Evolutionary conservation across 129 eudicot genomes (phyloP).

Genomic region (Pseudognaphalium luteoalbum): DNA sequence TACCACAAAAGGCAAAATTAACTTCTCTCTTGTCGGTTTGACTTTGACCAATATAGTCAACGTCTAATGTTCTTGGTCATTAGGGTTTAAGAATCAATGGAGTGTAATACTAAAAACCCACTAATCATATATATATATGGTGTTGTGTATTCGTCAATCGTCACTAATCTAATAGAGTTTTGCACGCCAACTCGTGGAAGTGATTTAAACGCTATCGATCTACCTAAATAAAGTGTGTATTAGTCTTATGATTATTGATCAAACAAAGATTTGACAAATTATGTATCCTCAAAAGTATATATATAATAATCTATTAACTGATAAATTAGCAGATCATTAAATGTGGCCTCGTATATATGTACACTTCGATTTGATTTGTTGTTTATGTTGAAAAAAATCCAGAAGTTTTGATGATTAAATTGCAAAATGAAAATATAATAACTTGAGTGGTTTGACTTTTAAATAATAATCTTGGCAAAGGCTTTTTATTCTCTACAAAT

Average conservation of each 20-base stretch:
- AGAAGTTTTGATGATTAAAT: too few species aligned
- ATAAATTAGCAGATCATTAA: too few species aligned
- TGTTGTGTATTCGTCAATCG: background rate
- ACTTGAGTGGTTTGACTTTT: too few species aligned
- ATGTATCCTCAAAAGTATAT: too few species aligned
- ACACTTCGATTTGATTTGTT: too few species aligned
- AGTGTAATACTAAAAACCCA: background rate
- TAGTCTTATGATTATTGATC: background rate
- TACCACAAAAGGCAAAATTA: background rate
- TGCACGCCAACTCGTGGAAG: constrained; percentile 5
- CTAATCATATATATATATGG: background rate
- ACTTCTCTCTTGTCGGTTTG: background rate
- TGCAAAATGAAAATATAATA: too few species aligned
- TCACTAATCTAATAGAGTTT: background rate
- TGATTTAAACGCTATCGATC: background rate
- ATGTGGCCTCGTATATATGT: background rate
- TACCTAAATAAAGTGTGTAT: background rate
- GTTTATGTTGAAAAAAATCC: too few species aligned
- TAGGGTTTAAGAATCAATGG: background rate
- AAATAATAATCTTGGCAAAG: too few species aligned
- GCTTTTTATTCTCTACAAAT: too few species aligned
- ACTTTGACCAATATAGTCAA: background rate
- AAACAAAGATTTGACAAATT: background rate
- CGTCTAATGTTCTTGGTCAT: background rate
- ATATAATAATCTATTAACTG: too few species aligned